Conservation (phyloP, 768 basidiomycete genomes). For the Leccinum longicurvipes region DNA sequence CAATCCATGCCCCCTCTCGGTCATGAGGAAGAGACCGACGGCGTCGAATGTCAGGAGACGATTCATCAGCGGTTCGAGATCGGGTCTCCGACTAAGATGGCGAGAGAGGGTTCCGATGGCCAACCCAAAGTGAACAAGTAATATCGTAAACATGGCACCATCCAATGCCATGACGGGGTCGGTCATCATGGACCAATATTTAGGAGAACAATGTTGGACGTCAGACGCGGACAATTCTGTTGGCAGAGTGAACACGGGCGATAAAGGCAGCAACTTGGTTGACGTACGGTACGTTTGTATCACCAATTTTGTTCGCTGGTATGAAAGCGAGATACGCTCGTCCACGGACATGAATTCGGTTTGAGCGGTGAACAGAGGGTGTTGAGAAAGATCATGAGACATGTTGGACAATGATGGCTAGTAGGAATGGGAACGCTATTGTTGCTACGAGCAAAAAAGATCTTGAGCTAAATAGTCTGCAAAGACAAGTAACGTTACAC, state of each 20-base stretch:
- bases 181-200: slow-evolving; percentile 52
- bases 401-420: not conserved
- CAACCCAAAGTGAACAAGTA: slow-evolving; percentile 51
- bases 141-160: slow-evolving; percentile 51
- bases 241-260: not conserved
- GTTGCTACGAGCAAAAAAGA: too few species aligned
- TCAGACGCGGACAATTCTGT: slow-evolving; percentile 40
- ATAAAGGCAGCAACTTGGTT: not conserved
- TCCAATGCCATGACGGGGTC: slow-evolving; percentile 52
- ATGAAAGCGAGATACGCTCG: slow-evolving; percentile 47
- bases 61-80: slow-evolving; percentile 47
- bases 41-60: slow-evolving; percentile 50
- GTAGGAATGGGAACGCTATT: not conserved
- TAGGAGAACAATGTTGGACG: slow-evolving; percentile 45
- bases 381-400: not conserved
- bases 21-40: slow-evolving; percentile 51
- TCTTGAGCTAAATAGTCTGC: too few species aligned
- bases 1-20: slow-evolving; percentile 56
- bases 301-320: slow-evolving; percentile 47
- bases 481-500: too few species aligned
- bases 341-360: slow-evolving; percentile 44
- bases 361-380: slow-evolving; percentile 8
- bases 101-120: slow-evolving; percentile 52
- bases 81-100: slow-evolving; percentile 38
- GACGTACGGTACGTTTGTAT: slow-evolving; percentile 21